Evolutionary conservation across 371 early-diverging fungal genomes (phyloP).

Genomic region (Syncephalastrum contaminatum): DNA sequence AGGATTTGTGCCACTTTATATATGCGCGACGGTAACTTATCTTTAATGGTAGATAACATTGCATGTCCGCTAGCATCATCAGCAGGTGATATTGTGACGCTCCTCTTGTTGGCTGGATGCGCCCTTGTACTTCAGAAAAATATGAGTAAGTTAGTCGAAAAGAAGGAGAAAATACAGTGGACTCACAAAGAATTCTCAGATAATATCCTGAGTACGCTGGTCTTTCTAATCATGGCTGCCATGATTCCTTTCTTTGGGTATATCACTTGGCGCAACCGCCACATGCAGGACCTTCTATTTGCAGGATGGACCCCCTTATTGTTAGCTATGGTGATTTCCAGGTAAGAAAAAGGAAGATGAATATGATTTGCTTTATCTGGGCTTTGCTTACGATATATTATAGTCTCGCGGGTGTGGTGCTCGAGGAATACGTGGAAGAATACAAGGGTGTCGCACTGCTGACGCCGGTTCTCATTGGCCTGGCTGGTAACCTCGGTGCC

Average conservation of each 20-base stretch:
- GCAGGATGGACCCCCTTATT: slow-evolving; percentile 80
- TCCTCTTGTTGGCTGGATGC: slow-evolving; percentile 54
- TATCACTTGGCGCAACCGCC: slow-evolving; percentile 58
- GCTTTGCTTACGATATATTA: background rate
- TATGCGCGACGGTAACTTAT: background rate
- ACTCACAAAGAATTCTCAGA: slow-evolving; percentile 16
- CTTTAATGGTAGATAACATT: slow-evolving; percentile 47
- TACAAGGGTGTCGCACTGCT: slow-evolving; percentile 78
- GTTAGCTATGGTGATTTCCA: slow-evolving; percentile 77
- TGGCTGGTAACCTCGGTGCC: slow-evolving; percentile 82
- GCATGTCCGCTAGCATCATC: slow-evolving; percentile 65
- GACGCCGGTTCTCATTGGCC: slow-evolving; percentile 72
- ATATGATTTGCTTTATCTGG: background rate
- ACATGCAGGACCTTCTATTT: slow-evolving; percentile 61
- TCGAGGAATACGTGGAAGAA: slow-evolving; percentile 70
- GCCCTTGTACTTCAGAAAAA: slow-evolving; percentile 42
- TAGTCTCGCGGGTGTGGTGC: slow-evolving; percentile 71
- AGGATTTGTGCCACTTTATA: slow-evolving; percentile 13
- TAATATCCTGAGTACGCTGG: slow-evolving; percentile 47
- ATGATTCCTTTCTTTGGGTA: slow-evolving; percentile 57
- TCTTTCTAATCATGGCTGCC: slow-evolving; percentile 42
- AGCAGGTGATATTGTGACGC: slow-evolving; percentile 66
- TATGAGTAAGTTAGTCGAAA: slow-evolving; percentile 38
- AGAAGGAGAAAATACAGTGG: background rate
- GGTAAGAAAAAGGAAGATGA: slow-evolving; percentile 20